These are phyloP conservation scores for Thuidium tamariscinum DNA, from an alignment of 225 moss, liverwort and hornwort genomes.

Conservation along the genomic window DNA sequence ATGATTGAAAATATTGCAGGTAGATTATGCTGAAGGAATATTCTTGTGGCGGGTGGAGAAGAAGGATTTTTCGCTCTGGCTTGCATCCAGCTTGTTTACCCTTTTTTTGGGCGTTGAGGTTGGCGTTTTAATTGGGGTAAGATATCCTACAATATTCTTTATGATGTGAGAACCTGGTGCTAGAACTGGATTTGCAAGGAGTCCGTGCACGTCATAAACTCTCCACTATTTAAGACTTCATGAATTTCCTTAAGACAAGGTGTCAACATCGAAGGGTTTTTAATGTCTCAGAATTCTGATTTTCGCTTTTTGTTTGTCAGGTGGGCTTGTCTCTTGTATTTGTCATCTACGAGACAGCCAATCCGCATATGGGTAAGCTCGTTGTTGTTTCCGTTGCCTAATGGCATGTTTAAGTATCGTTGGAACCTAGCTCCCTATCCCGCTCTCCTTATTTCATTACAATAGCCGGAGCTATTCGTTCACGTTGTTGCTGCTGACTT, in stretches of 20 bases:
- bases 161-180: not conserved
- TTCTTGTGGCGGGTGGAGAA: conserved; percentile 86
- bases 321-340: conserved; percentile 79
- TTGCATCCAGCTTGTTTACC: conserved; percentile 50
- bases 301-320: conserved; percentile 16
- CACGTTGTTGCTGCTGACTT: not conserved
- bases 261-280: not conserved
- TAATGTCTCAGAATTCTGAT: not conserved
- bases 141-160: not conserved
- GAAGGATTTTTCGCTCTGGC: conserved; percentile 82
- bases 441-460: not conserved
- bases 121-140: conserved; percentile 83
- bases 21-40: conserved; percentile 83
- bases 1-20: conserved; percentile 20
- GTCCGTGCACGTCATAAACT: not conserved
- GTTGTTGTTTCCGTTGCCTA: not conserved
- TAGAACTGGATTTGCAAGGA: not conserved
- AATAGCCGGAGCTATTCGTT: not conserved
- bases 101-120: conserved; percentile 74
- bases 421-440: not conserved
- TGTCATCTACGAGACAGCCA: conserved; percentile 92
- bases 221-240: not conserved
- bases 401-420: not conserved
- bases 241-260: not conserved
- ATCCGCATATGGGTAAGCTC: conserved; percentile 86